These are phyloP conservation scores for Boletus pseudo-olivaceus DNA, from an alignment of 768 basidiomycete genomes.

Conservation along the genomic window DNA sequence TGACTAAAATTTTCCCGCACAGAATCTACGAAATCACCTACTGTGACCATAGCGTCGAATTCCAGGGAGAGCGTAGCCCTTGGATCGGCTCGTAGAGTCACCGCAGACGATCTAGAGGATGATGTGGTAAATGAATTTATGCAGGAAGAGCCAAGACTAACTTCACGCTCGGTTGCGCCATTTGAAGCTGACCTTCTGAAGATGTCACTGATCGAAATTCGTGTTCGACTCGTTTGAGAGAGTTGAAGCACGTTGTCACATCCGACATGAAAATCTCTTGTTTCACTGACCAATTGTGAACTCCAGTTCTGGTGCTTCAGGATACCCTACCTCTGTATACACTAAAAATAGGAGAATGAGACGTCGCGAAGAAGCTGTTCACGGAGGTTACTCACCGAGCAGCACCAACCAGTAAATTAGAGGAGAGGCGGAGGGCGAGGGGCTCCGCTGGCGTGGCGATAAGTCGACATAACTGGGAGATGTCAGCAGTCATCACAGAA, in stretches of 20 bases:
- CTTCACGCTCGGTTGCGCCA: constrained; percentile 66
- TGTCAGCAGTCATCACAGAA: constrained; percentile 83
- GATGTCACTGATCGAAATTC: constrained; percentile 50
- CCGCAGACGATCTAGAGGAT: constrained; percentile 42
- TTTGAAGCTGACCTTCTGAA: constrained; percentile 57
- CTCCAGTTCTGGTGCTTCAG: background rate
- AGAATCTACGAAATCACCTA: constrained; percentile 31
- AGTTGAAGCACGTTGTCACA: constrained; percentile 71
- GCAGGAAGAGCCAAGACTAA: constrained; percentile 29
- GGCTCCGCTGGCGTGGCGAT: constrained; percentile 85
- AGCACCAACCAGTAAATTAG: constrained; percentile 86
- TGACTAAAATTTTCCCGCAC: background rate
- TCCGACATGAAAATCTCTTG: constrained; percentile 82
- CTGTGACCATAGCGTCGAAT: constrained; percentile 63
- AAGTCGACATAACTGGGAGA: constrained; percentile 72
- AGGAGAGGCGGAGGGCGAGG: constrained; percentile 80
- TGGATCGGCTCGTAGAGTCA: constrained; percentile 54
- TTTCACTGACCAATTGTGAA: constrained; percentile 51
- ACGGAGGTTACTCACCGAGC: constrained; percentile 55
- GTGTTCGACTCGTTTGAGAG: constrained; percentile 75
- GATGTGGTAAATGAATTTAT: background rate
- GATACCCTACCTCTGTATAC: constrained; percentile 45
- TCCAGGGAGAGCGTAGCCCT: constrained; percentile 48
- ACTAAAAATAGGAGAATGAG: constrained; percentile 22
- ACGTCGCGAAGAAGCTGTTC: background rate